phyloP scores from a whole-genome alignment of 2,329 filamentous ascomycete genomes.

The Colletotrichum endophyticum region DNA sequence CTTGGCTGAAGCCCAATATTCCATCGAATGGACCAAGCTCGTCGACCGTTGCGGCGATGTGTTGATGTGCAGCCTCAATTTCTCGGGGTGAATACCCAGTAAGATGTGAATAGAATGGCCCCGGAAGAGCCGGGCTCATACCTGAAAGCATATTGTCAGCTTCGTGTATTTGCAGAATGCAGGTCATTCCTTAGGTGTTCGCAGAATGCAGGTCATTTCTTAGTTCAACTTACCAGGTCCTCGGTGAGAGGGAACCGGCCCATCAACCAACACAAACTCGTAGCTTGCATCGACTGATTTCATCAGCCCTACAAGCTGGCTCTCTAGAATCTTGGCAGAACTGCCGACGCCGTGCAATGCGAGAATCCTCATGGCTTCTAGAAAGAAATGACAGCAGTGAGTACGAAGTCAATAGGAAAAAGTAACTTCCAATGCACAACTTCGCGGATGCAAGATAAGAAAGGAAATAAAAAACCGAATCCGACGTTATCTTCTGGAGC shows the following conservation, averaged over 20 bases:
- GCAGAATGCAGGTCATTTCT: background rate
- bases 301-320: constrained; percentile 1
- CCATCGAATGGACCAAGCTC: constrained; percentile 26
- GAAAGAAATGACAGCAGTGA: background rate
- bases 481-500: background rate
- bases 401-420: background rate
- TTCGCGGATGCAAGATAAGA: background rate
- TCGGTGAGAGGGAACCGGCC: background rate
- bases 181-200: background rate
- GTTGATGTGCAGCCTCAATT: background rate
- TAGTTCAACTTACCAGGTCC: constrained; percentile 3
- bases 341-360: constrained; percentile 10
- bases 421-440: background rate
- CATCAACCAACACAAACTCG: constrained; percentile 18
- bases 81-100: background rate
- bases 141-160: background rate
- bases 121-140: background rate
- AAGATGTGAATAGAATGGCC: constrained; percentile 1
- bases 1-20: constrained; percentile 26
- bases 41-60: background rate
- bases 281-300: constrained; percentile 10
- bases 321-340: constrained; percentile 8
- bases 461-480: background rate
- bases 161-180: background rate
- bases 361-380: constrained; percentile 7